Conservation (phyloP, 2,329 filamentous ascomycete species). For the Aspergillus persii region DNA sequence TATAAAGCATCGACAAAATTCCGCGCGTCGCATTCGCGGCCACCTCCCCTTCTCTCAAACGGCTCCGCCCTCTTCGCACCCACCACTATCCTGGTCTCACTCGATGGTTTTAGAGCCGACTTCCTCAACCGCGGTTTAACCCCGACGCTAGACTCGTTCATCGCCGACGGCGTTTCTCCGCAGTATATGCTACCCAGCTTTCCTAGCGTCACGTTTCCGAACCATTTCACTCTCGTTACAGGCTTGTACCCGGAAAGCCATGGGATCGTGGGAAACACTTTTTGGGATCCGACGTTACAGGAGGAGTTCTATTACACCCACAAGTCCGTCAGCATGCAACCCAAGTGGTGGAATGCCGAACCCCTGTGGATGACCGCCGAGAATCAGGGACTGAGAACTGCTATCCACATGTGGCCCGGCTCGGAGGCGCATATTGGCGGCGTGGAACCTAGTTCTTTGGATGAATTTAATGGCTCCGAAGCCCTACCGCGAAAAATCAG, state of each 20-base stretch:
- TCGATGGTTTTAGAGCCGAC: constrained; percentile 94
- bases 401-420: constrained; percentile 98
- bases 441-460: constrained; percentile 75
- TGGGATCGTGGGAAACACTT: constrained; percentile 88
- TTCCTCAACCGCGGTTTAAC: constrained; percentile 83
- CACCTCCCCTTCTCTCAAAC: constrained; percentile 57
- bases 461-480: constrained; percentile 81
- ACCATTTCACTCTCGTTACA: constrained; percentile 91
- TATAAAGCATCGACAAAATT: constrained; percentile 53
- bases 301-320: constrained; percentile 89
- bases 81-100: constrained; percentile 87
- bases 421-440: constrained; percentile 80
- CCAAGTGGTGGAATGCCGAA: constrained; percentile 94
- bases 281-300: constrained; percentile 77
- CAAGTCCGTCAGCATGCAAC: constrained; percentile 68
- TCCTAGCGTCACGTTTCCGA: constrained; percentile 93
- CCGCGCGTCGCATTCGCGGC: constrained; percentile 23
- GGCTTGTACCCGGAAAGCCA: constrained; percentile 91
- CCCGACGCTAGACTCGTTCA: constrained; percentile 73
- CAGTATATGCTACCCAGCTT: constrained; percentile 93
- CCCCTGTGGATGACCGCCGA: constrained; percentile 94
- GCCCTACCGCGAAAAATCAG: constrained; percentile 70
- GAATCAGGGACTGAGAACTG: constrained; percentile 70
- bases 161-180: constrained; percentile 82
- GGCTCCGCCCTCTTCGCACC: constrained; percentile 86